Evolutionary conservation across 306 rosid species (phyloP), one percentile per base, ranked within the genome.

Genomic region (Cicer arietinum): DNA sequence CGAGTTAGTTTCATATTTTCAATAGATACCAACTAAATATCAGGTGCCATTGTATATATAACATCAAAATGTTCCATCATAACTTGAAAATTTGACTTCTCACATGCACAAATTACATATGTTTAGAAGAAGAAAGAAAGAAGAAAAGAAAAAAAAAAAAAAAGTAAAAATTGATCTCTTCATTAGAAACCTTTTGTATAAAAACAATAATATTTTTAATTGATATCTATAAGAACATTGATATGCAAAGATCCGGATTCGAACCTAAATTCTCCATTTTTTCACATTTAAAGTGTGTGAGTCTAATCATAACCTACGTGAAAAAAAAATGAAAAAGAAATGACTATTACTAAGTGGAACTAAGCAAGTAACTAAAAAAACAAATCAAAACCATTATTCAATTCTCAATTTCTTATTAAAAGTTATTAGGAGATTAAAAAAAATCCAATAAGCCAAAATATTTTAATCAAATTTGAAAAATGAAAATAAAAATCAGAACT

Each of bases 371-470:
- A 53, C 12, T 35, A 9, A 52, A 52, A 60, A 16, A 52, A 22
- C 11, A 42, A 42, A 54, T 1, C 67, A 45, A 72, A 73, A 67
- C 47, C 46, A 72, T 50, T 9, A 72, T 43, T 50, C 53, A 13
- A 73, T 53, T 69, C 77, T 77, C 61, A 60, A 48, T 22, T 46
- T 64, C 73, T 68, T 59, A 37, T 41, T 59, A 45, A 59, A 77
- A 71, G 17, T 45, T 6, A 60, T 7, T 6, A 10, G 11, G 20
- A 45, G 43, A 6, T 4, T 8, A 11, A 59, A 79, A 57, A 57
- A 56, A 48, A 59, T 17, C 52, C 46, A 69, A n/a, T 8, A n/a
- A 30, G 25, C 60, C 53, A 71, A 54, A 71, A 71, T 10, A 53
- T 40, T 71, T 41, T 40, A 56, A 40, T 52, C 8, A 6, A 41